Evolutionary conservation across 177 flowering plant species (phyloP).

Genomic region (Vitis hybrid): DNA sequence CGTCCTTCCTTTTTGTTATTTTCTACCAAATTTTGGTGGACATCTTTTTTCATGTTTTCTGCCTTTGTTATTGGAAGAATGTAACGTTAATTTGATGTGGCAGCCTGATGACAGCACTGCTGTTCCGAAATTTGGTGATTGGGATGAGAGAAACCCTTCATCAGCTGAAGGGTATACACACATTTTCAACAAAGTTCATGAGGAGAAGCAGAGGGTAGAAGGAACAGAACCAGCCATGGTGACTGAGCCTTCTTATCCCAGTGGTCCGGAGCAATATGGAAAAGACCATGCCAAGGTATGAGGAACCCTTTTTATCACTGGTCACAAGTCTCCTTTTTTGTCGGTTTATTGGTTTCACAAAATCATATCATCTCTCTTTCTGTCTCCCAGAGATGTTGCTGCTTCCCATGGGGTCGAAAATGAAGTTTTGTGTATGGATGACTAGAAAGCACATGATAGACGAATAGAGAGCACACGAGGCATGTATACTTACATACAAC

Average conservation of each 20-base stretch:
- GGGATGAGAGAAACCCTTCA: constrained; percentile 83
- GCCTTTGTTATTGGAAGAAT: background rate
- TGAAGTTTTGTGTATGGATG: constrained; percentile 16
- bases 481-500: too few relatives aligned
- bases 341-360: background rate
- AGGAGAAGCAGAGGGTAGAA: constrained; percentile 51
- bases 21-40: background rate
- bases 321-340: background rate
- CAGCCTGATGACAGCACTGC: constrained; percentile 74
- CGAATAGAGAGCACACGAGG: too few relatives aligned
- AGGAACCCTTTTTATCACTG: background rate
- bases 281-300: constrained; percentile 25
- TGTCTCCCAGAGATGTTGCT: constrained; percentile 33
- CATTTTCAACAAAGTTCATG: constrained; percentile 73
- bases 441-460: too few relatives aligned
- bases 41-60: background rate
- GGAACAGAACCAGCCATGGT: constrained; percentile 19
- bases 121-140: constrained; percentile 86
- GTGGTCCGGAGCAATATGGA: constrained; percentile 7
- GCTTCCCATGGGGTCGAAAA: constrained; percentile 44
- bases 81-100: constrained; percentile 13
- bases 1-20: background rate
- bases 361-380: background rate
- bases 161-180: constrained; percentile 79
- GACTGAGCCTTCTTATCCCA: constrained; percentile 15